Evolutionary conservation across 331 rosid genomes (phyloP).

Genomic region (Malus hybrid): DNA sequence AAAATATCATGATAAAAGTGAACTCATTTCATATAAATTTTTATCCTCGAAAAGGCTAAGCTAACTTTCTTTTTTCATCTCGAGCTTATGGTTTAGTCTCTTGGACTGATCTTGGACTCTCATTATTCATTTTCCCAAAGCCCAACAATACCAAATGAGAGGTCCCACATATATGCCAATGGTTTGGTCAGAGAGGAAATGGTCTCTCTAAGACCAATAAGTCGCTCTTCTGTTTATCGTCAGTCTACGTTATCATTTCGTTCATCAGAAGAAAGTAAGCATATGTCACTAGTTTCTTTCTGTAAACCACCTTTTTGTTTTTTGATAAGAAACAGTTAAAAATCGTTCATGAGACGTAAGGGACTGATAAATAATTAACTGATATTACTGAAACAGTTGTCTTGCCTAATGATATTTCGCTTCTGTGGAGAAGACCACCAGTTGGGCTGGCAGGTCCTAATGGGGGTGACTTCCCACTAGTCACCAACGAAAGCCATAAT

Average conservation of each 20-base stretch:
- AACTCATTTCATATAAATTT: no score
- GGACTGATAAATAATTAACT: not conserved
- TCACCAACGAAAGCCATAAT: conserved; percentile 75
- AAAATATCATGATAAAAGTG: no score
- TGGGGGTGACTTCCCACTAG: conserved; percentile 72
- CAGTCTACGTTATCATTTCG: not conserved
- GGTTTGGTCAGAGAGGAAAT: no score
- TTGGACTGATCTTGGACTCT: not conserved
- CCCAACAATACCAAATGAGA: not conserved
- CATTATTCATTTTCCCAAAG: not conserved
- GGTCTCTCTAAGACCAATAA: not conserved
- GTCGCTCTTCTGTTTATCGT: not conserved
- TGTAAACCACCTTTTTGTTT: not conserved
- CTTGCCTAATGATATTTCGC: not conserved
- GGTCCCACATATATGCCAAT: not conserved
- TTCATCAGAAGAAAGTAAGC: not conserved
- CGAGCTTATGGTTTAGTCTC: no score
- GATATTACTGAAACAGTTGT: not conserved
- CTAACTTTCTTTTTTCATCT: no score
- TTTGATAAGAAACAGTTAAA: not conserved
- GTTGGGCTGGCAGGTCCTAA: conserved; percentile 67
- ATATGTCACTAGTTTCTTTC: not conserved
- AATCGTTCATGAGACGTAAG: not conserved
- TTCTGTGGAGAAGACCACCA: conserved; percentile 74
- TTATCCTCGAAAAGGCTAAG: fast-evolving